Percentiles rank a stretch among this genome's conserved stretches.
Conservation (phyloP, 2,329 filamentous ascomycete species). For the Claviceps monticola region DNA sequence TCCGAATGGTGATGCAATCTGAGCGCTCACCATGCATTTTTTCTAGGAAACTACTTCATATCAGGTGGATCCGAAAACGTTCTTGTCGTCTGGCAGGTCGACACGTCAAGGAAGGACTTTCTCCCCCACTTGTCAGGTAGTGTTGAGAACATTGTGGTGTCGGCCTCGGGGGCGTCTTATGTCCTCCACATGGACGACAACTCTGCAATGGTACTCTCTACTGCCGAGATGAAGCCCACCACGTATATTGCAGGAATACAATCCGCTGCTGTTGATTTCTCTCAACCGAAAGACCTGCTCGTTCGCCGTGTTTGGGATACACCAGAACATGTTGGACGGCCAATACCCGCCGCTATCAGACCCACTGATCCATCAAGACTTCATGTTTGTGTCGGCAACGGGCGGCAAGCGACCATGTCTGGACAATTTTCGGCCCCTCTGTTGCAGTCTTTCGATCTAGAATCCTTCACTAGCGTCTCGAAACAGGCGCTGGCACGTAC, state of each 20-base stretch:
- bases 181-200: slow-evolving; percentile 82
- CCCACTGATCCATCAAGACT: slow-evolving; percentile 49
- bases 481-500: slow-evolving; percentile 83
- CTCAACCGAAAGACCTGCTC: slow-evolving; percentile 36
- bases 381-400: slow-evolving; percentile 52
- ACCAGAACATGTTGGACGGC: slow-evolving; percentile 28
- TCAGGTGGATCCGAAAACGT: slow-evolving; percentile 86
- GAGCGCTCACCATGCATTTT: slow-evolving; percentile 15
- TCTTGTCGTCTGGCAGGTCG: slow-evolving; percentile 84
- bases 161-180: slow-evolving; percentile 66
- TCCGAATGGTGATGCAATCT: not conserved
- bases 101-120: slow-evolving; percentile 69
- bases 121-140: slow-evolving; percentile 81
- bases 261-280: slow-evolving; percentile 36
- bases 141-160: slow-evolving; percentile 75
- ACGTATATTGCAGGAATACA: slow-evolving; percentile 78
- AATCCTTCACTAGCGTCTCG: slow-evolving; percentile 60
- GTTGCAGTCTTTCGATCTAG: slow-evolving; percentile 80
- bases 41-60: slow-evolving; percentile 73
- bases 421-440: slow-evolving; percentile 37
- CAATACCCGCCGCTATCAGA: slow-evolving; percentile 47
- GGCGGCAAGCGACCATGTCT: slow-evolving; percentile 42
- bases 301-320: slow-evolving; percentile 37
- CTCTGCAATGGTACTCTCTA: slow-evolving; percentile 79
- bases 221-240: slow-evolving; percentile 73